phyloP scores from a whole-genome alignment of 2,329 filamentous ascomycete genomes.

The Penicillium sp. region DNA sequence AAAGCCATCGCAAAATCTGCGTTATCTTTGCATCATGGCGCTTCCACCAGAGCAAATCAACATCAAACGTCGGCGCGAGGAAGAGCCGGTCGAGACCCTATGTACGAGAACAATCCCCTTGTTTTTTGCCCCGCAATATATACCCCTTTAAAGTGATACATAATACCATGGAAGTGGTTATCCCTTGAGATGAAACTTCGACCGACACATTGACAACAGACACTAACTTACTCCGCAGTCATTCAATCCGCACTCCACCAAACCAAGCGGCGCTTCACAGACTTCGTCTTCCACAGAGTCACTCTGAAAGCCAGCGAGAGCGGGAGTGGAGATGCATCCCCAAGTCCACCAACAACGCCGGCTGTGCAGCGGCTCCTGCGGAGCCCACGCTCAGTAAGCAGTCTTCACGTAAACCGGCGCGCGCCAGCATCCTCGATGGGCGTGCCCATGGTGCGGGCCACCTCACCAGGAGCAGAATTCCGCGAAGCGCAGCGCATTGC shows the following conservation, averaged over 20 bases:
- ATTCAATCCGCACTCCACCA: constrained; percentile 46
- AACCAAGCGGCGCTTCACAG: constrained; percentile 49
- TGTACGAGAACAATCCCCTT: constrained; percentile 36
- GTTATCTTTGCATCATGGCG: constrained; percentile 34
- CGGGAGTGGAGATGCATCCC: constrained; percentile 15
- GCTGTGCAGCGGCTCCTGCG: constrained; percentile 28
- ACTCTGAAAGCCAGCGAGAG: constrained; percentile 25
- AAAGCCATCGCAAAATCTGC: neutral
- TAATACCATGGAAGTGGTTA: neutral
- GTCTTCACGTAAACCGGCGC: constrained; percentile 21
- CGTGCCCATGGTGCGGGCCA: constrained; percentile 43
- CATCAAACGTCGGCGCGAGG: constrained; percentile 57
- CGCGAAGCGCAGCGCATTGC: constrained; percentile 34
- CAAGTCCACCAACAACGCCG: constrained; percentile 16
- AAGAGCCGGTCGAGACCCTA: constrained; percentile 56
- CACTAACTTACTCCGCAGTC: constrained; percentile 32
- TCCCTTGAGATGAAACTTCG: neutral
- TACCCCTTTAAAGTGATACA: constrained; percentile 15
- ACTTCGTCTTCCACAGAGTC: constrained; percentile 48
- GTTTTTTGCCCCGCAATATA: constrained; percentile 15
- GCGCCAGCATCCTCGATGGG: constrained; percentile 19
- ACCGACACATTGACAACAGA: neutral
- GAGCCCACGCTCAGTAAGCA: constrained; percentile 38
- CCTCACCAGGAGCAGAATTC: constrained; percentile 43
- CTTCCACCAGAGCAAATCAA: constrained; percentile 51